Evolutionary conservation across 2,329 filamentous ascomycete species (phyloP), one percentile per base, ranked within the genome.

Genomic region (Clonostachys rhizophaga): DNA sequence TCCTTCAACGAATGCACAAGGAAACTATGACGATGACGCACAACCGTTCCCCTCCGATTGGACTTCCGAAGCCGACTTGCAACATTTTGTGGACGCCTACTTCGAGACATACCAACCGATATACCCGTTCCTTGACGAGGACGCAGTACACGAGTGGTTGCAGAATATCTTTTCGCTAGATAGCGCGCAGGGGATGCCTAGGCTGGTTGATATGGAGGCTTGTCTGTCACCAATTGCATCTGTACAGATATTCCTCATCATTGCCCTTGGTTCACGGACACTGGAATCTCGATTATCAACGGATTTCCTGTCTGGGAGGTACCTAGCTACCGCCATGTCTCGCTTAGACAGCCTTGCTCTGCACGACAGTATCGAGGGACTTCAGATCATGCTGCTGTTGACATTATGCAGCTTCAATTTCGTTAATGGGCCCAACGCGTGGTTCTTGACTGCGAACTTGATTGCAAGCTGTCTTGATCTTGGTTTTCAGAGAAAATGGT

Each of bases 401-500:
- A 42, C 49, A 10, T 33, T 53, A 18, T 46, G 34, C 14, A 46
- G 49, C 9, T 53, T 53, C 24, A 42, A 42, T n/a, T 53, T 53
- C 40, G 49, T 45, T 18, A 42, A 51, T 40, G 51, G 51, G 1
- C 51, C 47, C 2, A 52, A 52, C 43, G 49, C 51, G 7, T 52
- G 51, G 51, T 52, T 49, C 17, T 33, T 52, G 24, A 52, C 49
- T 3, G 49, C 49, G 5, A 52, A 49, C 13, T 44, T 52, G 7
- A 52, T 53, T 17, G 51, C 49, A 8, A 53, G 51, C 39, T 53
- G 51, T 14, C 18, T 49, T 14, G 51, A 53, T 24, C n/a, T 53
- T 13, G 51, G 51, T 3, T 47, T 51, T 17, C 51, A 53, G 37
- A 36, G 51, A 34, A 36, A 17, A 30, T 30, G 24, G 24, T 30